Base-by-base conservation (phyloP, 345 rosid genomes). In the Heritiera littoralis region DNA sequence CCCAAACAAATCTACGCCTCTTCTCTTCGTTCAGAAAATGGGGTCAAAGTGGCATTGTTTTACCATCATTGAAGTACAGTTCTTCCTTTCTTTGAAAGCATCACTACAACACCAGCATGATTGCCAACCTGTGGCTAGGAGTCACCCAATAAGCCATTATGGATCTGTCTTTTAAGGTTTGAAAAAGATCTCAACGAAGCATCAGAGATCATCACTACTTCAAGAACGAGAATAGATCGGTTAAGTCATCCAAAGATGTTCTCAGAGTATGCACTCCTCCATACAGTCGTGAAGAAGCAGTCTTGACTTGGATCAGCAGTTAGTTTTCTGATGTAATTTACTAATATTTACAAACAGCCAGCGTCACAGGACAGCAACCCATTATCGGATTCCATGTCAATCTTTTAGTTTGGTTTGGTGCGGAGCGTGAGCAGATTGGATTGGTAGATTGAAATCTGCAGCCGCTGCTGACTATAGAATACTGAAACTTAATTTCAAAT, bases 51-150 rank as follows among this genome's bases (percentile, higher is more conserved):
- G 17, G 45, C 74, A 76, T 71, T 1, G 67, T 77, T 45, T 28
- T 54, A 45, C 71, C 61, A 78, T 80, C 77, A 56, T 77, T 73
- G 30, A 56, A 77, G 35, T 66, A 45, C 14, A 66, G 7, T 7
- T 30, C 15, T 2, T 45, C 61, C 66, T 51, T 69, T 9, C 11
- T 28, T 69, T 4, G 14, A 8, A 81, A 77, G 28, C 54, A 43
- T 70, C 11, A 49, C n/a, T 69, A 9, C 55, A 30, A 6, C 12
- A 67, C 9, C 32, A n/a, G 30, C 14, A 45, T 46, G 38, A 46
- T 46, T 69, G 40, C 73, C 38, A 69, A 46, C 35, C 4, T 17
- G 48, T 38, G 69, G 69, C 48, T 49, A 28, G 30, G 2, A 49
- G 5, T 71, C 74, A 48, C 59, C 43, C 74, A 72, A 9, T 54